Conservation (phyloP, 495 filamentous ascomycete genomes). For the Daldinia caldariorum region DNA sequence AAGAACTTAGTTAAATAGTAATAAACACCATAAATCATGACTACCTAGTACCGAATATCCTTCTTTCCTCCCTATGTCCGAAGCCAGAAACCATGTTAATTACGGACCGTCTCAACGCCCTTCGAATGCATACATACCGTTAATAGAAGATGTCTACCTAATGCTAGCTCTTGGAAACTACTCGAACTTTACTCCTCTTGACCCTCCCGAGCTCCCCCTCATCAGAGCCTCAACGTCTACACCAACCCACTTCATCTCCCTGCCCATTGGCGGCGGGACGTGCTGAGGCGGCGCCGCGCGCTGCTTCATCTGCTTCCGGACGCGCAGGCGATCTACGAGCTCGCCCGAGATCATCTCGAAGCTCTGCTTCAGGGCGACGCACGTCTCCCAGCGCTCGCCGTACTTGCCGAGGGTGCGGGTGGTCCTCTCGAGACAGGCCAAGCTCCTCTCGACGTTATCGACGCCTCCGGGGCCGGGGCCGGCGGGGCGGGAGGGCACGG, state of each 20-base stretch:
- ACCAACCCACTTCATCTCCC: slow-evolving; percentile 54
- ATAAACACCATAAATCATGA: background rate
- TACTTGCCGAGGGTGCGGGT: slow-evolving; percentile 57
- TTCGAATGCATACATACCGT: slow-evolving; percentile 11
- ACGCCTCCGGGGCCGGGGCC: slow-evolving; percentile 41
- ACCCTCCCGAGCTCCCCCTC: slow-evolving; percentile 39
- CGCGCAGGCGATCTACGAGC: slow-evolving; percentile 47
- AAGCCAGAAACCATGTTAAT: slow-evolving; percentile 3
- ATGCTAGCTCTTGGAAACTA: background rate
- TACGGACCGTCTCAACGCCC: slow-evolving; percentile 12
- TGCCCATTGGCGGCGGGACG: slow-evolving; percentile 36
- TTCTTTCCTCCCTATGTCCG: slow-evolving; percentile 1
- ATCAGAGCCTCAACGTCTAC: slow-evolving; percentile 52
- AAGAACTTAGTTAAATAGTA: background rate
- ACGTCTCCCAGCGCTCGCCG: slow-evolving; percentile 62
- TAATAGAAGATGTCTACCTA: background rate
- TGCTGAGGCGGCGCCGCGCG: slow-evolving; percentile 38
- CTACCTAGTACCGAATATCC: background rate
- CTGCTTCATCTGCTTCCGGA: slow-evolving; percentile 46
- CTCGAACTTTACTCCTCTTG: slow-evolving; percentile 23
- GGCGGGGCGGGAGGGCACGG: slow-evolving; percentile 44
- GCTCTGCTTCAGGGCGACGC: slow-evolving; percentile 51
- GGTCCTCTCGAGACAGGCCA: slow-evolving; percentile 57
- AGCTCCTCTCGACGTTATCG: slow-evolving; percentile 58
- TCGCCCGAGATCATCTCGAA: slow-evolving; percentile 57